Base-by-base conservation (phyloP, 192 early-diverging fungal species). In the Entomortierella beljakovae region DNA sequence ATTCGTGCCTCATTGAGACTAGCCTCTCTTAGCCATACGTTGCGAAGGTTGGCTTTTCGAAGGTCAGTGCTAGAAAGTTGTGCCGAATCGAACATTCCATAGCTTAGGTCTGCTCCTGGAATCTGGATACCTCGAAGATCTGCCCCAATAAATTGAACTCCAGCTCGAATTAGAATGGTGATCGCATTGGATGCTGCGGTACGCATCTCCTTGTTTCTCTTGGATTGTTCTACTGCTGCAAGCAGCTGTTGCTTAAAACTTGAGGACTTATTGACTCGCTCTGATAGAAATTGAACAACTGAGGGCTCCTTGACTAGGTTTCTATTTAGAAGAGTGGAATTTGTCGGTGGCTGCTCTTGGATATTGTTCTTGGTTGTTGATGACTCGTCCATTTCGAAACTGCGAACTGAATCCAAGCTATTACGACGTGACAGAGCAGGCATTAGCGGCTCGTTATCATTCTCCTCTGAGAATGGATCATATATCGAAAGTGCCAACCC, bases 111-210 rank as follows among this genome's bases (percentile, higher is more conserved):
- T n/a, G 55, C 29, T 16, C 55, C 52, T 26, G 52, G 52, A 15
- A 53, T 31, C 3, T 31, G 6, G 52, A 53, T 53, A 6, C 23
- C 52, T 32, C 55, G 55, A 5, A 57, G 29, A 37, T 57, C 55
- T 32, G 29, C 3, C 18, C 55, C 55, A 57, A n/a, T 6, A 33
- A 57, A 57, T 23, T n/a, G 33, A 1, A 23, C 13, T 11, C 55
- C 55, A 34, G 55, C 6, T 26, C 28, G 6, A n/a, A 53, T 26
- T 26, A 53, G 20, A 16, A 53, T 53, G 3, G 52, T 53, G 23
- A 53, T 53, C 10, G 52, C 52, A 31, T 53, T 53, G 7, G 52
- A n/a, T 26, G 52, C 52, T 53, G 52, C 52, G 20, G 20, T 46
- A 2, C 43, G 43, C 15, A 46, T 20, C 11, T 11, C 3, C 43